Base-by-base conservation (phyloP, 805 yeast genomes). In the Candida tallmaniae region DNA sequence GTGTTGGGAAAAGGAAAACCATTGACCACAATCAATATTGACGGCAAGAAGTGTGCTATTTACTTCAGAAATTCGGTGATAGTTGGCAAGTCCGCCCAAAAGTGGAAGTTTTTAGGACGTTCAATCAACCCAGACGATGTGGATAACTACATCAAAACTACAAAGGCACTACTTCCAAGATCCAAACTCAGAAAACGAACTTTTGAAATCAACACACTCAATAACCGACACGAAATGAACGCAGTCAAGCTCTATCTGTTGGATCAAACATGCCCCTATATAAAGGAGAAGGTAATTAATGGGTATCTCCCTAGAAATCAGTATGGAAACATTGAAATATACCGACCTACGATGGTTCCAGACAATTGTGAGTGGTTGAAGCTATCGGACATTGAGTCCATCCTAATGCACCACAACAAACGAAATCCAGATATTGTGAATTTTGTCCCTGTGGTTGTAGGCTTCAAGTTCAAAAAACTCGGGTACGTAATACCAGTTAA, bases 31-130 rank as follows among this genome's bases (percentile, higher is more conserved):
- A 30, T 56, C 2, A 40, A 31, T 5, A 24, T 52, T 2, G 46
- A 47, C 20, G 36, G 36, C 2, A 40, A 29, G 13, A 45, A 31
- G 23, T 41, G 39, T 9, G 35, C 42, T 1, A 46, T 58, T 1
- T 60, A 42, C 40, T 51, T 50, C 23, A 47, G 50, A 30, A 40
- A 45, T 29, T 33, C 41, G 11, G 32, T 58, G 1, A 18, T 46
- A 10, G 49, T 47, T 2, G 65, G 61, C 2, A 60, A 56, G 36
- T 57, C 65, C 2, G 54, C 48, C 28, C 51, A 46, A 13, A 64
- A 58, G 31, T 60, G 66, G 66, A 60, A 56, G 36, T 49, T 55
- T 33, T 35, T 56, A 13, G 66, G 65, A 4, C 36, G 66, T 23
- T 58, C 63, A 10, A 42, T 60, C 6, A 41, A 36, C 23, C 48